Conservation (phyloP, 805 yeast genomes). For the Komagataella kurtzmanii region DNA sequence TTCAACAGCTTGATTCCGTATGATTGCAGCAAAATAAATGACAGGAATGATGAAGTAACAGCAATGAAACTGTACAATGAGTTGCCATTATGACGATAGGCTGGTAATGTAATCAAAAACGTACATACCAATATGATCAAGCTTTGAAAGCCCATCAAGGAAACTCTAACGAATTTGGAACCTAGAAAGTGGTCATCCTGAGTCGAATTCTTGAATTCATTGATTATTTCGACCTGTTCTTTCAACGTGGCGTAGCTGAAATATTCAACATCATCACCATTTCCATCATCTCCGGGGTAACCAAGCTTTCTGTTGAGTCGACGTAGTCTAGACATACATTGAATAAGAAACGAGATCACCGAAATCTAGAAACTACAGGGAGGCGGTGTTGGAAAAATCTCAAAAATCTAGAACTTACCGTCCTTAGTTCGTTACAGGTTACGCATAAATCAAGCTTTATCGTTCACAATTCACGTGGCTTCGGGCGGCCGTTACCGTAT, state of each 20-base stretch:
- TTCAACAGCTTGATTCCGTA: neutral
- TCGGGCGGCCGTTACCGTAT: neutral
- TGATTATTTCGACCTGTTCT: constrained; percentile 10
- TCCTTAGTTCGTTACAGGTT: neutral
- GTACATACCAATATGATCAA: constrained; percentile 1
- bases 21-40: constrained; percentile 9
- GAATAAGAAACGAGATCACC: neutral
- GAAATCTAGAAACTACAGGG: neutral
- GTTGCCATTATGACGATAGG: constrained; percentile 12
- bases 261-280: neutral
- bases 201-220: constrained; percentile 3
- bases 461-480: neutral
- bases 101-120: constrained; percentile 13
- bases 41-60: constrained; percentile 9
- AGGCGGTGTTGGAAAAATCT: neutral
- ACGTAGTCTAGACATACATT: neutral
- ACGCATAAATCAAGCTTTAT: neutral
- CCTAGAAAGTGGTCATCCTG: neutral
- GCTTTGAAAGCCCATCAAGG: constrained; percentile 1
- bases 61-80: constrained; percentile 12
- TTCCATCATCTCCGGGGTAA: neutral
- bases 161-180: constrained; percentile 7
- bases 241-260: neutral
- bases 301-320: neutral
- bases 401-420: neutral